These are phyloP conservation scores for Schoenoplectus triqueter DNA, from an alignment of 202 grass and related monocot genomes.

Conservation along the genomic window DNA sequence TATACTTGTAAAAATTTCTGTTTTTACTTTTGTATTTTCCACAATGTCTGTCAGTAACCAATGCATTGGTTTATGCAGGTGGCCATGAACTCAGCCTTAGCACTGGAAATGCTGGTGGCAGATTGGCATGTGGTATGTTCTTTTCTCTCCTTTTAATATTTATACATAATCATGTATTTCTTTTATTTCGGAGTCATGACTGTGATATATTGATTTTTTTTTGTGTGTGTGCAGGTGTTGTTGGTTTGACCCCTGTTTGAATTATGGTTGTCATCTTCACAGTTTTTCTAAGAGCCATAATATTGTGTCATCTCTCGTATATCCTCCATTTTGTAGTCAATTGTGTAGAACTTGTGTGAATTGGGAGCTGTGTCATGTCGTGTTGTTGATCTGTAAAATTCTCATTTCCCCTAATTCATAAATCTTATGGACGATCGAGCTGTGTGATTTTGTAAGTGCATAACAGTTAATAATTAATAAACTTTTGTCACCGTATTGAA, in stretches of 20 bases:
- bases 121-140: constrained; percentile 85
- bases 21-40: constrained; percentile 8
- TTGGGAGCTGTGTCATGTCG: background rate
- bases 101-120: constrained; percentile 97
- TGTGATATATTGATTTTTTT: constrained; percentile 23
- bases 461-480: background rate
- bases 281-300: constrained; percentile 8
- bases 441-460: constrained; percentile 11
- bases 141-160: background rate
- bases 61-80: constrained; percentile 48
- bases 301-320: background rate
- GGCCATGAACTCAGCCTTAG: constrained; percentile 93
- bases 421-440: constrained; percentile 1
- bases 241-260: constrained; percentile 73
- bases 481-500: too few relatives aligned
- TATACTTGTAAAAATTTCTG: constrained; percentile 32
- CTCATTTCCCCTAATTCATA: constrained; percentile 18
- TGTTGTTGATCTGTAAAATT: constrained; percentile 18
- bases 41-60: constrained; percentile 17
- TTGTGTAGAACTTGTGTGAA: constrained; percentile 22
- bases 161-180: background rate
- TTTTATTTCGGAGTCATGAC: background rate
- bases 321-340: constrained; percentile 24
- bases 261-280: constrained; percentile 8
- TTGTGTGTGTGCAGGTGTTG: constrained; percentile 59